Percentiles rank a stretch among this genome's conserved stretches.
These are phyloP conservation scores for Boletus holoroseus DNA, from an alignment of 1,284 basidiomycete genomes.

Conservation along the genomic window DNA sequence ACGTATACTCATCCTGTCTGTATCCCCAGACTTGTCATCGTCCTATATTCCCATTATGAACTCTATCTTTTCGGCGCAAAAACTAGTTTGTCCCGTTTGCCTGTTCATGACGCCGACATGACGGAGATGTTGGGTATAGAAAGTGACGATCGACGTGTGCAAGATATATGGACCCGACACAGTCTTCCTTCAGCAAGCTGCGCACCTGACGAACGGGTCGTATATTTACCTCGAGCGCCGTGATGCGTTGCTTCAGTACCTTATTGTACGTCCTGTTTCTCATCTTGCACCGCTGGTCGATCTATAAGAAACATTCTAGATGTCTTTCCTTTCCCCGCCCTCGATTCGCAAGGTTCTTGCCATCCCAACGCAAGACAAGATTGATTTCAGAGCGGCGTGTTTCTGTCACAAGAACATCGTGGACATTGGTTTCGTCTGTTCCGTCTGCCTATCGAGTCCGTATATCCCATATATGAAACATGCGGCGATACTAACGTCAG, in stretches of 20 bases:
- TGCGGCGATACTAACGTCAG: slow-evolving; percentile 7
- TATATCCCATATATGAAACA: slow-evolving; percentile 14
- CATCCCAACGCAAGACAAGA: slow-evolving; percentile 87
- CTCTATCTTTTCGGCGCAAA: slow-evolving; percentile 98
- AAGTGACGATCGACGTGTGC: slow-evolving; percentile 93
- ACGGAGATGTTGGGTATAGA: slow-evolving; percentile 43
- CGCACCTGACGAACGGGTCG: slow-evolving; percentile 90
- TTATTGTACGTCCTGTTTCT: slow-evolving; percentile 55
- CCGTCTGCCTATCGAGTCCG: slow-evolving; percentile 90
- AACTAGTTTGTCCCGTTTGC: slow-evolving; percentile 52
- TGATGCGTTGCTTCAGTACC: slow-evolving; percentile 81
- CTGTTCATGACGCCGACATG: neutral
- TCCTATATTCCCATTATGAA: slow-evolving; percentile 99
- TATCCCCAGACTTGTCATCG: slow-evolving; percentile 81
- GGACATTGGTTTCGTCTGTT: slow-evolving; percentile 97
- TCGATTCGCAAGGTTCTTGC: slow-evolving; percentile 74
- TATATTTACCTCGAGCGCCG: slow-evolving; percentile 82
- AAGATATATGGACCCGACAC: slow-evolving; percentile 88
- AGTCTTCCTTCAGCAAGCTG: slow-evolving; percentile 96
- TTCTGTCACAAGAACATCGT: slow-evolving; percentile 98
- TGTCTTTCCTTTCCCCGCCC: slow-evolving; percentile 85
- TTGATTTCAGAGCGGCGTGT: slow-evolving; percentile 96
- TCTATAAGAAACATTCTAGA: slow-evolving; percentile 46
- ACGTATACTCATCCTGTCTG: slow-evolving; percentile 86
- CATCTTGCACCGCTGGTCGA: neutral